phyloP scores from a whole-genome alignment of 2,329 filamentous ascomycete species.

The Zymoseptoria pseudotritici region DNA sequence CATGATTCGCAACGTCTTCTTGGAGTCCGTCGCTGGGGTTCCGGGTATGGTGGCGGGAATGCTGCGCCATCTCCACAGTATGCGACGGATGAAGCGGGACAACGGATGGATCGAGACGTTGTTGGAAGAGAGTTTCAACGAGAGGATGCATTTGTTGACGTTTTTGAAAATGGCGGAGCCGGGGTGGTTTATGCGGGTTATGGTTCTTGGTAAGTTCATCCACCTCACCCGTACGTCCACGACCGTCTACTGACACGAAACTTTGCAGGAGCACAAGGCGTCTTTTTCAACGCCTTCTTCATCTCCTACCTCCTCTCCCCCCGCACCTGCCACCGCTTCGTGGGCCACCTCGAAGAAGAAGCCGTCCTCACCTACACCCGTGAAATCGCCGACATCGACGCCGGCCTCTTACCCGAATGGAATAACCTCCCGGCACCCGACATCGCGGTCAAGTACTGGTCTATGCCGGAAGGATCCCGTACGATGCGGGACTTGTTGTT shows the following conservation, averaged over 20 bases:
- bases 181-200: constrained; percentile 81
- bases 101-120: constrained; percentile 73
- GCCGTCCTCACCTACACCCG: constrained; percentile 92
- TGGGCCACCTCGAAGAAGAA: constrained; percentile 95
- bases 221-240: not conserved
- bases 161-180: constrained; percentile 89
- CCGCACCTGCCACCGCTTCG: constrained; percentile 85
- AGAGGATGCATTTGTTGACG: constrained; percentile 79
- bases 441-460: constrained; percentile 87
- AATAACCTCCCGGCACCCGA: constrained; percentile 70
- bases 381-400: constrained; percentile 78
- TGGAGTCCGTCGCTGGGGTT: constrained; percentile 90
- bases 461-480: constrained; percentile 75
- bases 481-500: constrained; percentile 81
- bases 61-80: constrained; percentile 77
- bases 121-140: constrained; percentile 32
- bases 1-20: constrained; percentile 72
- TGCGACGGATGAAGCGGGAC: constrained; percentile 78
- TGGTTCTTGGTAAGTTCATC: constrained; percentile 48
- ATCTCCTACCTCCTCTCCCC: constrained; percentile 79
- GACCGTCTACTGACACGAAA: not conserved
- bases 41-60: constrained; percentile 97
- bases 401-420: constrained; percentile 79
- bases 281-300: constrained; percentile 96
- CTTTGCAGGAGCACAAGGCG: constrained; percentile 75